Base-by-base conservation (phyloP, 208 protist species). In the Leishmania tarentolae region DNA sequence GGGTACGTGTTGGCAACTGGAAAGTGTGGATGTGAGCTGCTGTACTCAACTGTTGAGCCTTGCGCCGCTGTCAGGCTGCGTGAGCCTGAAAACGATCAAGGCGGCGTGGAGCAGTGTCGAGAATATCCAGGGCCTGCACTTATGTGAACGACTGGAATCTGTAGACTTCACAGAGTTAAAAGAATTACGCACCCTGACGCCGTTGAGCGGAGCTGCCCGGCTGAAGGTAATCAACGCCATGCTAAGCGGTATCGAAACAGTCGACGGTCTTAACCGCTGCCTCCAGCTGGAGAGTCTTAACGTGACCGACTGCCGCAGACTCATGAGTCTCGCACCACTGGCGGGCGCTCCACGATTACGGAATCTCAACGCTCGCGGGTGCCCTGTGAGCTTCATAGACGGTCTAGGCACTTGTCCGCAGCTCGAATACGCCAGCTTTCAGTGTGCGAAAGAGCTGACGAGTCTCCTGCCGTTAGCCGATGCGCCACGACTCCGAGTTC, bases 381-480 rank as follows among this genome's bases (percentile, higher is more conserved):
- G 71, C 71, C 40, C n/a, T 15, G 46, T 75, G 2, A 28, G 2
- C 4, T 2, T 13, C 71, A 75, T 75, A 7, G 71, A 75, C 24
- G 71, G 71, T 24, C 71, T 75, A 19, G 71, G 71, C 24, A 75
- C 71, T 44, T 75, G 71, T 24, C 71, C 71, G 21, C 15, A 24
- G 24, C 35, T 75, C 24, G 71, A 50, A 75, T 37, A 28, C 31
- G 47, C 59, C 28, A 50, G 24, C 4, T 75, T 75, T 28, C 11
- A 7, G 35, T 56, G 7, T 11, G n/a, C n/a, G 6, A 46, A 40
- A 9, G 71, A 28, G 71, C 47, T 75, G 47, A 44, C 21, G 13
- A 75, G 46, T 37, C 71, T 75, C 47, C 4, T 50, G n/a, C 71
- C 71, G 15, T 13, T 75, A 47, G 71, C 46, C 28, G 71, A 47